phyloP scores from a whole-genome alignment of 257 asterid species.

The Oldenlandia corymbosa region DNA sequence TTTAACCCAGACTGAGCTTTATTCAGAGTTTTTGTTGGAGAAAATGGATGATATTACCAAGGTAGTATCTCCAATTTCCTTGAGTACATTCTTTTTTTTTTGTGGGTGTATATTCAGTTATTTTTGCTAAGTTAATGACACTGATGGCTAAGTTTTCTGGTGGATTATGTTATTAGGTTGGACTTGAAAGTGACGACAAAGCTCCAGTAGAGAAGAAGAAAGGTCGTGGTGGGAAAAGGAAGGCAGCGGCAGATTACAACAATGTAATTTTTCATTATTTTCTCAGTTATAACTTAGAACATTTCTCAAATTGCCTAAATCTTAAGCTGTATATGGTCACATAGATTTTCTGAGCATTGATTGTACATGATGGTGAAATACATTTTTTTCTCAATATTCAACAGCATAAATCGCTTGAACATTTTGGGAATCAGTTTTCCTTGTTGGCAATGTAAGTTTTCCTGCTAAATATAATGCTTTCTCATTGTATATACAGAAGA shows the following conservation, averaged over 20 bases:
- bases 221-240: conserved; percentile 82
- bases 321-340: not conserved
- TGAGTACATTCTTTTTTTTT: too few species aligned
- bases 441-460: not conserved
- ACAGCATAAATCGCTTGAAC: not conserved
- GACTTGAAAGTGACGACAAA: conserved; percentile 39
- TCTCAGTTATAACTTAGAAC: too few species aligned
- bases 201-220: conserved; percentile 32
- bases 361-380: not conserved
- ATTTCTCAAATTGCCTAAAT: too few species aligned
- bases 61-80: conserved; percentile 34
- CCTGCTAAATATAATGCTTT: not conserved
- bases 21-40: conserved; percentile 85
- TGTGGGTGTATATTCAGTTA: too few species aligned
- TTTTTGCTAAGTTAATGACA: too few species aligned
- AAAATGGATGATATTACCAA: conserved; percentile 86
- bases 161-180: conserved; percentile 32
- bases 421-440: not conserved
- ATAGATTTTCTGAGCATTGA: not conserved
- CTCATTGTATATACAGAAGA: conserved; percentile 40
- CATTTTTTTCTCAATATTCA: not conserved
- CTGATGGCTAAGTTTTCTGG: conserved; percentile 16
- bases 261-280: conserved; percentile 35
- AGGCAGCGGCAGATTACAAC: conserved; percentile 47
- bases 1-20: conserved; percentile 83